phyloP scores from a whole-genome alignment of 495 filamentous ascomycete genomes.

The Penicillium odoratum region DNA sequence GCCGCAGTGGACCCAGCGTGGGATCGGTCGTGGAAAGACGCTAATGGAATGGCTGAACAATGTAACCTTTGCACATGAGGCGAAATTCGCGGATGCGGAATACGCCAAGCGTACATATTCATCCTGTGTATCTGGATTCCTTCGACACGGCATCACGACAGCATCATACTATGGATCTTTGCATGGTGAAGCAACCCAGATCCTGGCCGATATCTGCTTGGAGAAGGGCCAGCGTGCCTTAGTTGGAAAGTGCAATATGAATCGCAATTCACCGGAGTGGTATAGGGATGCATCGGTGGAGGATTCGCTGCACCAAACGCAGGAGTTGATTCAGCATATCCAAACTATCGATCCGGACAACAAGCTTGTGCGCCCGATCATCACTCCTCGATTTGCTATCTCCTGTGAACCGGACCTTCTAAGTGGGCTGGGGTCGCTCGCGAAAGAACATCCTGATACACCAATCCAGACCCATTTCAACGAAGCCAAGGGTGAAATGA shows the following conservation, averaged over 20 bases:
- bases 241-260: conserved; percentile 68
- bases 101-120: conserved; percentile 56
- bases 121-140: conserved; percentile 53
- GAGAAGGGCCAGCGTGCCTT: conserved; percentile 61
- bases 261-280: conserved; percentile 59
- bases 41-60: conserved; percentile 60
- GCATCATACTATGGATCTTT: conserved; percentile 65
- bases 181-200: conserved; percentile 56
- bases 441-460: conserved; percentile 48
- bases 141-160: conserved; percentile 65
- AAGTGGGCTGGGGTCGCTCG: conserved; percentile 52
- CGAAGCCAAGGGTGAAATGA: conserved; percentile 57
- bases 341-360: conserved; percentile 20
- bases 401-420: conserved; percentile 56
- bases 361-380: conserved; percentile 51
- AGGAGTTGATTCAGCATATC: conserved; percentile 51
- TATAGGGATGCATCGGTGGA: conserved; percentile 53
- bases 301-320: conserved; percentile 52
- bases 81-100: conserved; percentile 51
- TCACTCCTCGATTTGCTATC: conserved; percentile 67
- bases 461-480: conserved; percentile 68
- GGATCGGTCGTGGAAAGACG: conserved; percentile 56
- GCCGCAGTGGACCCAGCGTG: conserved; percentile 63
- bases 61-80: conserved; percentile 64
- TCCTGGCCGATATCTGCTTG: conserved; percentile 59